Base-by-base conservation (phyloP, 345 rosid species). In the Dovyalis caffra region DNA sequence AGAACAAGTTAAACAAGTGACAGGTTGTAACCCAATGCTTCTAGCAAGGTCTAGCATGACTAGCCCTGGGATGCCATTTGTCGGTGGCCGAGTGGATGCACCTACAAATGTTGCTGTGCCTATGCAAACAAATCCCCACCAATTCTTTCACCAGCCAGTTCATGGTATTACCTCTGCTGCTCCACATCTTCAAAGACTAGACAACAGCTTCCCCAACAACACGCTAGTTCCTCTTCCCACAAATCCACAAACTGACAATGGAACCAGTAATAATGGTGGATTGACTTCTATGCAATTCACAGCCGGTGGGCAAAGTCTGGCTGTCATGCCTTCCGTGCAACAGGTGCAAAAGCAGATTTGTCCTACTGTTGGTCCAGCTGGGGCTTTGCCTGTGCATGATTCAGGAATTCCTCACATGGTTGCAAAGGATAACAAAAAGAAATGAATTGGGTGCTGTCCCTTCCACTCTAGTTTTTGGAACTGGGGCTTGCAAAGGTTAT, bases 1-100 rank as follows among this genome's bases (percentile, higher is more conserved):
- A 86, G 99, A 95, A 84, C 93, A 94, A 6, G 97, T 95, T 10
- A 95, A 93, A 82, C 85, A 87, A 73, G 91, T 90, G 74, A 91
- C 97, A 12, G 98, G 98, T 78, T 79, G 89, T 82, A 91, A 90
- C 77, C 99, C 98, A 1, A 66, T 88, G 78, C 82, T 87, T 73
- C 85, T 89, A 8, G 83, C 89, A 62, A 85, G 89, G 80, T 79
- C 94, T 31, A 88, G 62, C 69, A 58, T 60, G 57, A 70, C 73
- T 3, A 21, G 32, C 64, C 70, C 71, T 69, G 76, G 76, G 21
- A 45, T 71, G 78, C 78, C 62, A 47, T 66, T 73, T 60, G 68
- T 66, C 7, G 61, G 73, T 40, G 69, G 75, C 29, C 81, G 64
- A 18, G 38, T 78, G n/a, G 72, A 77, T 18, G 32, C 58, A 7